phyloP scores from a whole-genome alignment of 2,329 filamentous ascomycete genomes.

The Aureobasidium mangrovei region DNA sequence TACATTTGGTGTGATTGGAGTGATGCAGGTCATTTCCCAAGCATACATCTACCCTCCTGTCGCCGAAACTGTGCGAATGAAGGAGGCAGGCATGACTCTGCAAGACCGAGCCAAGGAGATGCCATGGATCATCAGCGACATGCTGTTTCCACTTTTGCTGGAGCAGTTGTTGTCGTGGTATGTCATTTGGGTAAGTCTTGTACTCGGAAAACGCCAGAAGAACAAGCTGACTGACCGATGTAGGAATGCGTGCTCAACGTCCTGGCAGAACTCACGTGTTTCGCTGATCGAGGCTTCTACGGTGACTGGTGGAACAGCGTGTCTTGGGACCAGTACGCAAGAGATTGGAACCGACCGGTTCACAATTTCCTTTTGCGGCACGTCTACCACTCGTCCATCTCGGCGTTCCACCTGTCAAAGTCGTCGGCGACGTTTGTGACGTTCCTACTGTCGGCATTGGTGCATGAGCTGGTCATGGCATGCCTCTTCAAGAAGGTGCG shows the following conservation, averaged over 20 bases:
- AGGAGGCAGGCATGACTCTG: slow-evolving; percentile 55
- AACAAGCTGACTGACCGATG: slow-evolving; percentile 6
- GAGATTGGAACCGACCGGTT: slow-evolving; percentile 75
- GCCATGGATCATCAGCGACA: slow-evolving; percentile 64
- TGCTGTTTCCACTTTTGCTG: slow-evolving; percentile 71
- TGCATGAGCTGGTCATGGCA: slow-evolving; percentile 73
- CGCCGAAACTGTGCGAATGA: slow-evolving; percentile 56
- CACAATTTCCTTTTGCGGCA: slow-evolving; percentile 70
- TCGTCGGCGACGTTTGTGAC: slow-evolving; percentile 66
- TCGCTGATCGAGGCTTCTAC: slow-evolving; percentile 66
- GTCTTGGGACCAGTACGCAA: slow-evolving; percentile 65
- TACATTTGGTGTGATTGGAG: slow-evolving; percentile 62
- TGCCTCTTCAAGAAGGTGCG: slow-evolving; percentile 70
- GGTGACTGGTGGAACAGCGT: slow-evolving; percentile 46
- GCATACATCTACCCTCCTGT: slow-evolving; percentile 70
- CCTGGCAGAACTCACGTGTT: slow-evolving; percentile 65
- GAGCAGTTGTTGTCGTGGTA: slow-evolving; percentile 73
- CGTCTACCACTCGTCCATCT: slow-evolving; percentile 71
- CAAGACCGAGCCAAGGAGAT: slow-evolving; percentile 56
- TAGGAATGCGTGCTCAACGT: slow-evolving; percentile 54
- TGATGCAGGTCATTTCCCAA: slow-evolving; percentile 73
- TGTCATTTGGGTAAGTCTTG: slow-evolving; percentile 66
- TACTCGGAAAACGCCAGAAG: slow-evolving; percentile 5
- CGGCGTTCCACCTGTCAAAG: slow-evolving; percentile 60
- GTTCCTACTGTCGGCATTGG: slow-evolving; percentile 60